Conservation (phyloP, 2,329 filamentous ascomycete genomes). For the Alternaria triticina region DNA sequence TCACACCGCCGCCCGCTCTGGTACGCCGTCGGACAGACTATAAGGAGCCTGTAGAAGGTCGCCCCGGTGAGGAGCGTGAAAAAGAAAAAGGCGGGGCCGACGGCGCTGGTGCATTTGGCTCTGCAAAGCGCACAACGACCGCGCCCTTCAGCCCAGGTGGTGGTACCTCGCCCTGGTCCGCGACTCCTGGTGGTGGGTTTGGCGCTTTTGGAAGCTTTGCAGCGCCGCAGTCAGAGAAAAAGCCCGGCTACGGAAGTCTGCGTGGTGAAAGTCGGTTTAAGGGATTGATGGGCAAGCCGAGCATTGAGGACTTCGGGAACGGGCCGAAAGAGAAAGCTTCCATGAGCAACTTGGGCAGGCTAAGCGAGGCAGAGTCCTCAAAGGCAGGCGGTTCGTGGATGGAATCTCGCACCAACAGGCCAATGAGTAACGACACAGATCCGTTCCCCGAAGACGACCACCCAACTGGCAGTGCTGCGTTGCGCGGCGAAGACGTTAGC, state of each 20-base stretch:
- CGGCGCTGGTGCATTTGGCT: conserved; percentile 56
- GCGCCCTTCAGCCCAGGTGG: conserved; percentile 60
- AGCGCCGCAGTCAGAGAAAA: conserved; percentile 68
- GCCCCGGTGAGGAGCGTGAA: conserved; percentile 58
- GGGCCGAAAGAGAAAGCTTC: conserved; percentile 63
- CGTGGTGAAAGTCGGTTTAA: conserved; percentile 84
- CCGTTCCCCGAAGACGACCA: conserved; percentile 72
- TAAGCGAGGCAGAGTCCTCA: conserved; percentile 58
- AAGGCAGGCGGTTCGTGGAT: conserved; percentile 60
- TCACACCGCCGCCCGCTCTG: conserved; percentile 66
- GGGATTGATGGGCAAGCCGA: conserved; percentile 81
- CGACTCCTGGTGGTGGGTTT: conserved; percentile 67
- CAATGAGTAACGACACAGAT: conserved; percentile 70
- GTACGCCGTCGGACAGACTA: conserved; percentile 68
- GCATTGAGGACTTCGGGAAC: conserved; percentile 66
- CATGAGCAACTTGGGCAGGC: conserved; percentile 59
- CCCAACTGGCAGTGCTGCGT: conserved; percentile 71
- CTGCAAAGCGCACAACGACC: conserved; percentile 63
- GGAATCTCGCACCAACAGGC: conserved; percentile 55
- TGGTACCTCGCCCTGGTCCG: conserved; percentile 63
- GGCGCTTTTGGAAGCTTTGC: conserved; percentile 92
- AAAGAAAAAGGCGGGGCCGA: conserved; percentile 55
- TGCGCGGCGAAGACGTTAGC: conserved; percentile 77
- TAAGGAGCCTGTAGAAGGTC: conserved; percentile 56
- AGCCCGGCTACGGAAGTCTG: conserved; percentile 68